Percentiles rank a stretch among this genome's conserved stretches.
phyloP scores from a whole-genome alignment of 2,329 filamentous ascomycete species.

The Tolypocladium tropicale region DNA sequence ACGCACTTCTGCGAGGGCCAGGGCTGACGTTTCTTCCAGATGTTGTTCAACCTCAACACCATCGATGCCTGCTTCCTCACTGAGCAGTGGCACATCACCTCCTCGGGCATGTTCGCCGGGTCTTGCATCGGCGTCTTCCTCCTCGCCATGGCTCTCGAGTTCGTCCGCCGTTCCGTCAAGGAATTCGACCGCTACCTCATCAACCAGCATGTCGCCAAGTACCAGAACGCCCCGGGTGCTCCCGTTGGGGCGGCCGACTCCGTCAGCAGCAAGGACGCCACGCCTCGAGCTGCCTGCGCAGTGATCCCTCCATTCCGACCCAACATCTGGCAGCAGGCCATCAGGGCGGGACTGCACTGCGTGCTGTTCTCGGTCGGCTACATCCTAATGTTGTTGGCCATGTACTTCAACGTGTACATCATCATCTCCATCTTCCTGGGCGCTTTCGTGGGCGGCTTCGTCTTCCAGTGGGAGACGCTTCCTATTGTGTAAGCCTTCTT shows the following conservation, averaged over 20 bases:
- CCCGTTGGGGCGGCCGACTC: constrained; percentile 7
- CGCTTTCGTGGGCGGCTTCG: constrained; percentile 59
- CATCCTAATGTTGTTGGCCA: constrained; percentile 62
- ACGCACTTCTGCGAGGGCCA: not conserved
- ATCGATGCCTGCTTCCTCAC: constrained; percentile 63
- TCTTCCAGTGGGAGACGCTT: constrained; percentile 61
- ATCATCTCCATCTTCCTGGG: constrained; percentile 76
- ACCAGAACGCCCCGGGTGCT: constrained; percentile 7
- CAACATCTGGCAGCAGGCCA: constrained; percentile 51
- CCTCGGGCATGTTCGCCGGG: constrained; percentile 62
- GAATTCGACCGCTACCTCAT: constrained; percentile 63
- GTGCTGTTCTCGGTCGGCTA: constrained; percentile 67
- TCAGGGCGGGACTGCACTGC: constrained; percentile 59
- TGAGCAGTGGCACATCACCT: constrained; percentile 58
- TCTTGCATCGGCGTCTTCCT: constrained; percentile 69
- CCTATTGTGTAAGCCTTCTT: constrained; percentile 14
- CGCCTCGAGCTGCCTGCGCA: constrained; percentile 2
- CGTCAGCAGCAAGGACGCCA: constrained; percentile 12
- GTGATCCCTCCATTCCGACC: constrained; percentile 37
- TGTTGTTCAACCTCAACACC: constrained; percentile 74
- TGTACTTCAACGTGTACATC: constrained; percentile 62
- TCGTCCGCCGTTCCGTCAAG: constrained; percentile 57
- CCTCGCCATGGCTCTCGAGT: constrained; percentile 64
- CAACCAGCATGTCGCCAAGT: constrained; percentile 34
- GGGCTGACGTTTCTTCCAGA: constrained; percentile 32